Percentiles rank a stretch among this genome's conserved stretches.
phyloP scores from a whole-genome alignment of 2,329 filamentous ascomycete species.

The Scedosporium aurantiacum region DNA sequence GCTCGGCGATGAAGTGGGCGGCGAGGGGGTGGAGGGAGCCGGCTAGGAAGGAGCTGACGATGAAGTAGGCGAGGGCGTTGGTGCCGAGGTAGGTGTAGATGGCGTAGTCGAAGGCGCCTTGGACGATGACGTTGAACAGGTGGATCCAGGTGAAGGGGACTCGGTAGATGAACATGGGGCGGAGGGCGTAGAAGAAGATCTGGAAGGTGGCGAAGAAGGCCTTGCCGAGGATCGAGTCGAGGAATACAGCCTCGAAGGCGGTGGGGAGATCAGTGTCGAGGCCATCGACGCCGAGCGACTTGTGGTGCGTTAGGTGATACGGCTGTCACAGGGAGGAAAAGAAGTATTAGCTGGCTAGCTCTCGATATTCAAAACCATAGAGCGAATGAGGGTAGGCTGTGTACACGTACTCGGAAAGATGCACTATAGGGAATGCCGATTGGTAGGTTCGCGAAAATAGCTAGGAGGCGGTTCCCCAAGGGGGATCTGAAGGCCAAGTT shows the following conservation, averaged over 20 bases:
- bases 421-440: constrained; percentile 95
- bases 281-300: constrained; percentile 91
- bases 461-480: constrained; percentile 70
- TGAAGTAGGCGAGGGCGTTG: constrained; percentile 66
- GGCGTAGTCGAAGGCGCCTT: constrained; percentile 65
- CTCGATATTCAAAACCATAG: not conserved
- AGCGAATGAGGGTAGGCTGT: not conserved
- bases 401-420: constrained; percentile 66
- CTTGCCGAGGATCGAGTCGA: constrained; percentile 92
- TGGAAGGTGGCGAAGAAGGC: constrained; percentile 99
- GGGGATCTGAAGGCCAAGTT: constrained; percentile 86
- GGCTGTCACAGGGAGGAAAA: constrained; percentile 38
- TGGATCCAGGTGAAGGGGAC: constrained; percentile 81
- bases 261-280: constrained; percentile 95
- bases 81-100: constrained; percentile 51
- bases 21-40: constrained; percentile 89
- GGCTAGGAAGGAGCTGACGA: constrained; percentile 85
- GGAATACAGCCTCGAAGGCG: constrained; percentile 77
- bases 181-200: constrained; percentile 95
- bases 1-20: constrained; percentile 97
- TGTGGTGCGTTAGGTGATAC: constrained; percentile 98
- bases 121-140: constrained; percentile 65
- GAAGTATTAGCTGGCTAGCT: constrained; percentile 12
- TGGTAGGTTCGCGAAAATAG: constrained; percentile 88
- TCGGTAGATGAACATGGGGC: constrained; percentile 88